Base-by-base conservation (phyloP, 108 stramenopile genomes). In the Cylindrotheca closterium region DNA sequence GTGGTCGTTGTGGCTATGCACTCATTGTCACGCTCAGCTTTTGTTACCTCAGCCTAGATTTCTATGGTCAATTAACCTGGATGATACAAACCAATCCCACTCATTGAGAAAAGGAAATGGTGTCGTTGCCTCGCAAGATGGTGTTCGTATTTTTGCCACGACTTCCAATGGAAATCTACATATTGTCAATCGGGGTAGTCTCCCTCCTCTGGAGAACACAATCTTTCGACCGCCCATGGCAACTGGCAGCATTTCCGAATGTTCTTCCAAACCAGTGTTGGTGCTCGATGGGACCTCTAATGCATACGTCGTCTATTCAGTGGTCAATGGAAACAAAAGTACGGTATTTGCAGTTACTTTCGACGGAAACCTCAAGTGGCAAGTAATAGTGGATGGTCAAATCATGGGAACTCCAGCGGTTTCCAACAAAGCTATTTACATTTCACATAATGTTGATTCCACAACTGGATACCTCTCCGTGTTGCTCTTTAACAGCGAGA, bases 161-260 rank as follows among this genome's bases (percentile, higher is more conserved):
- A 29, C 71, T 0, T 48, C 75, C n/a, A 75, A 80, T 52, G 79
- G 63, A 28, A 71, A 51, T 51, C 57, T 79, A 18, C 79, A 79
- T 31, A 51, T 71, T 46, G 22, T 77, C 17, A 21, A 66, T 46
- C 31, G 52, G 1, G 24, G 33, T 19, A 47, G 21, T 4, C 26
- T 19, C 2, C 33, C 45, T 10, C 64, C 65, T 24, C 53, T 45
- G 22, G 62, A 54, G 3, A 26, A 46, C 4, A 50, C 60, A n/a
- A 60, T 67, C 30, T 73, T 69, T 54, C 56, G 51, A 23, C 78
- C 78, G 15, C 21, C 34, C 1, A 18, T 12, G 24, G 8, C 53
- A 23, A 18, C 28, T 37, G 53, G 60, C 2, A 58, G 53, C 12
- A 30, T 24, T 37, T 49, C 69, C 1, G 73, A 75, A 53, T 71